phyloP scores from a whole-genome alignment of 192 early-diverging fungal species.

The Coemansia sp. region DNA sequence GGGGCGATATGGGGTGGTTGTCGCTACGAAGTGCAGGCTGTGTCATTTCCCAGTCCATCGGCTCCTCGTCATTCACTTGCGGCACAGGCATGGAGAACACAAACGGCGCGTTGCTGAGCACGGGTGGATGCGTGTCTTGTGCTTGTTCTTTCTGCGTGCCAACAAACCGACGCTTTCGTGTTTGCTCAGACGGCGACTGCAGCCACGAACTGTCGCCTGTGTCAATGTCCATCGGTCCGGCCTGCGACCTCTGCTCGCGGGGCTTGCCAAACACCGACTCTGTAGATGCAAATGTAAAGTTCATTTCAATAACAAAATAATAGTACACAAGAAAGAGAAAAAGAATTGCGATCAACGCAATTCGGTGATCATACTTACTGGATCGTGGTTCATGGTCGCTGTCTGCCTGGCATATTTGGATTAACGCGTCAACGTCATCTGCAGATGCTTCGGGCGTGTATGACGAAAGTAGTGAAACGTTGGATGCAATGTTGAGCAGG shows the following conservation, averaged over 20 bases:
- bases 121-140: not conserved
- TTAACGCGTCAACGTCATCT: slow-evolving; percentile 19
- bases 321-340: not conserved
- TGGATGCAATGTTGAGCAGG: slow-evolving; percentile 30
- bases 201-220: slow-evolving; percentile 44
- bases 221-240: slow-evolving; percentile 52
- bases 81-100: slow-evolving; percentile 36
- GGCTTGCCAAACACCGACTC: slow-evolving; percentile 16
- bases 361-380: not conserved
- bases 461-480: slow-evolving; percentile 33
- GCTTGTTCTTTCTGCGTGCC: not conserved
- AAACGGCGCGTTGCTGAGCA: slow-evolving; percentile 34
- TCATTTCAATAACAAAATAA: slow-evolving; percentile 21
- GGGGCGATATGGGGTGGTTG: slow-evolving; percentile 35
- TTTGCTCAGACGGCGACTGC: slow-evolving; percentile 19
- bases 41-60: slow-evolving; percentile 19
- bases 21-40: slow-evolving; percentile 9
- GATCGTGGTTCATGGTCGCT: slow-evolving; percentile 1
- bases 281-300: slow-evolving; percentile 38
- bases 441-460: slow-evolving; percentile 24
- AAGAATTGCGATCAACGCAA: not conserved
- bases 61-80: slow-evolving; percentile 9
- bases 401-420: not conserved
- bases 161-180: slow-evolving; percentile 29
- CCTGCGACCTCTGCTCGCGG: slow-evolving; percentile 15